Evolutionary conservation across 345 rosid genomes (phyloP).

Genomic region (Brassica carinata): DNA sequence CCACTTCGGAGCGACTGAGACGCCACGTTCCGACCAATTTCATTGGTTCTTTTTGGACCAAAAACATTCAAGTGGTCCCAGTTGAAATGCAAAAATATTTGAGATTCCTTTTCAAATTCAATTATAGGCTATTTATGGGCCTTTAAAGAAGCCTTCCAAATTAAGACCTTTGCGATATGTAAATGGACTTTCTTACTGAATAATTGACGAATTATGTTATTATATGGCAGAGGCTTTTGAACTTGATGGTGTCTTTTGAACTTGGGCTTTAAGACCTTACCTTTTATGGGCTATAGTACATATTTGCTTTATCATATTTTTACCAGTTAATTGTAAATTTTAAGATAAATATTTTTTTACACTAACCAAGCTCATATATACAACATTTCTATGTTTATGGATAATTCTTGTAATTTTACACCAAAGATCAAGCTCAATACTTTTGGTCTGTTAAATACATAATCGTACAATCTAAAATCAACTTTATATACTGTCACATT

Average conservation of each 20-base stretch:
- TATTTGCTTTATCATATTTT: background rate
- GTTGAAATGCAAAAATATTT: background rate
- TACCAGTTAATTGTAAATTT: background rate
- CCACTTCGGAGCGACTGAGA: background rate
- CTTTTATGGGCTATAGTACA: background rate
- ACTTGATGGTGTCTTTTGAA: background rate
- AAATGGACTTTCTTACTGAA: background rate
- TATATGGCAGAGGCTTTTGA: background rate
- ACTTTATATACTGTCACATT: background rate
- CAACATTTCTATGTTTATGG: background rate
- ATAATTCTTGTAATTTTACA: background rate
- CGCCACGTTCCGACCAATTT: constrained; percentile 23
- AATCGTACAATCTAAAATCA: background rate
- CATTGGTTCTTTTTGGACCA: constrained; percentile 9
- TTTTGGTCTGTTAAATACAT: background rate
- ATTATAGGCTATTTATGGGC: background rate
- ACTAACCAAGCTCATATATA: background rate
- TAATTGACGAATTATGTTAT: background rate
- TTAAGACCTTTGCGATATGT: background rate
- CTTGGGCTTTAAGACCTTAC: background rate
- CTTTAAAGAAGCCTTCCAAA: background rate
- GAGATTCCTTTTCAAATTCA: background rate
- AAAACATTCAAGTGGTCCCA: background rate
- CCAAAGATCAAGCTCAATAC: background rate
- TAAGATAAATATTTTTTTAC: background rate